Base-by-base conservation (phyloP, 148 eudicot species). In the Persicaria maculosa region DNA sequence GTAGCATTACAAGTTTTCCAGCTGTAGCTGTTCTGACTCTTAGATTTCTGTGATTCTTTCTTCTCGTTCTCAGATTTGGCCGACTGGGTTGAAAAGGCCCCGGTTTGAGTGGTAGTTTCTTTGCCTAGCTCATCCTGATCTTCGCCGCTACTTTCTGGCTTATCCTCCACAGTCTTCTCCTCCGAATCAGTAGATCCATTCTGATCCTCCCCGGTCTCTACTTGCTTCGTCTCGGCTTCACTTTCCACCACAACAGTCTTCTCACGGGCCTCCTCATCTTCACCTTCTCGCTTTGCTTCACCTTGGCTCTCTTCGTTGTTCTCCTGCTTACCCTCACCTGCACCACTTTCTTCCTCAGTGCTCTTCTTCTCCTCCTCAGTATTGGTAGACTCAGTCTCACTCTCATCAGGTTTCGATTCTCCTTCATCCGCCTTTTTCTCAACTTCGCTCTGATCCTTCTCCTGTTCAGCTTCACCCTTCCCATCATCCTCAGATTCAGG, bases 1-100 rank as follows among this genome's bases (percentile, higher is more conserved):
- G 90, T 86, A 14, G 81, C 87, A 86, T 88, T 90, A 74, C 95
- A 86, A 17, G 81, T 47, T 77, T 82, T 88, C 92, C 92, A 90
- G 19, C 71, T 81, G 72, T 48, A 67, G 72, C 47, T 76, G 48
- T 71, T 65, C 72, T 15, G 65, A 54, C 44, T 57, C 62, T 57
- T n/a, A 58, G 71, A 44, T 40, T 74, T 79, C 75, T 77, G 80
- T 19, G 78, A 52, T 55, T 67, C 75, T 71, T 86, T 85, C 80
- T 86, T 85, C 80, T 86, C 90, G 10, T 79, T 83, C 44, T 79
- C 81, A 0, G 86, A 80, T 74, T 85, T 83, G 1, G 80, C 72
- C 20, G 81, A 76, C 79, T 80, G 90, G 47, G 88, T 81, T 50
- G 83, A 78, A 74, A 77, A 83, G 76, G 85, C 77, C 62, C 80